phyloP scores from a whole-genome alignment of 192 early-diverging fungal genomes.

The Haplosporangium gracile region DNA sequence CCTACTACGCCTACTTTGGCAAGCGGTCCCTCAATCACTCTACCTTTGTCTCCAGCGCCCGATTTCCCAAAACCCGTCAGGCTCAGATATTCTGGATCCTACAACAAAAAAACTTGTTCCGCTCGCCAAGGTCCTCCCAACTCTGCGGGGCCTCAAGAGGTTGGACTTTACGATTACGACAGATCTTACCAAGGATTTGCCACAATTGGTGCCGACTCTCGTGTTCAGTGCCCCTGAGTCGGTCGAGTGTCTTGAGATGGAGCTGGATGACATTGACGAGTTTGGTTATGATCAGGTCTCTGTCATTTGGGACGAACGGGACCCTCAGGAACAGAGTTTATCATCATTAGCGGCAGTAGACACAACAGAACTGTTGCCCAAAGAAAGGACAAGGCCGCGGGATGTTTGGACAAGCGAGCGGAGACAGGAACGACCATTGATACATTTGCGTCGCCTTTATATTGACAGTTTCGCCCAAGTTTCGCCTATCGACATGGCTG shows the following conservation, averaged over 20 bases:
- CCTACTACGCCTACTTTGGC: background rate
- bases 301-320: background rate
- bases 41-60: background rate
- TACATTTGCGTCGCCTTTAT: background rate
- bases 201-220: background rate
- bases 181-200: background rate
- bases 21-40: background rate
- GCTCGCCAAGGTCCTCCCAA: background rate
- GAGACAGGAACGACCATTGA: background rate
- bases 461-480: background rate
- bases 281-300: background rate
- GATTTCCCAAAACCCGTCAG: background rate
- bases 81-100: background rate
- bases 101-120: background rate
- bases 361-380: background rate
- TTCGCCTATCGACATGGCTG: background rate
- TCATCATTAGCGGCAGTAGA: too few species aligned
- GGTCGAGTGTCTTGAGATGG: background rate
- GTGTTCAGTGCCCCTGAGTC: background rate
- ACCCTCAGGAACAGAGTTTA: background rate
- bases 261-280: background rate
- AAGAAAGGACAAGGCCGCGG: background rate
- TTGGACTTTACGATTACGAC: background rate
- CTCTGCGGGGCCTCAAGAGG: background rate
- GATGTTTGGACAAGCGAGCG: background rate